phyloP scores from a whole-genome alignment of 352 stramenopile genomes.

The Aphanomyces astaci region DNA sequence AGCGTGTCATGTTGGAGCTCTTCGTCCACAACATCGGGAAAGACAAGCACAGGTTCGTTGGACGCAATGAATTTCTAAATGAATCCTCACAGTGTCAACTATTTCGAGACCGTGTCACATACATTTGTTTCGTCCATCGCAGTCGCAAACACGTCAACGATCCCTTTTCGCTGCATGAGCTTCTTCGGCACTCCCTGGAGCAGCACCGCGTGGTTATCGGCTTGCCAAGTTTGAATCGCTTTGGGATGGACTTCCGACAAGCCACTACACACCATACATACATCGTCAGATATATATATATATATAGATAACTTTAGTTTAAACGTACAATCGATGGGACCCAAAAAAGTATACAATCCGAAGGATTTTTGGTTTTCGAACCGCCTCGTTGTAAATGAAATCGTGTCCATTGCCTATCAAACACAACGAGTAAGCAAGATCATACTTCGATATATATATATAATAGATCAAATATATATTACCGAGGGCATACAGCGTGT shows the following conservation, averaged over 20 bases:
- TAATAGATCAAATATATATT: not conserved
- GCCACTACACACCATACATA: too few species aligned
- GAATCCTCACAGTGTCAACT: not conserved
- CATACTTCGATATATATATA: too few species aligned
- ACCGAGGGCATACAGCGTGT: not conserved
- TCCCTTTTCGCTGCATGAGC: not conserved
- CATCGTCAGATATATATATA: too few species aligned
- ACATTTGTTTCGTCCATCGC: slow-evolving; percentile 1
- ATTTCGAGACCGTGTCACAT: not conserved
- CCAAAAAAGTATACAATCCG: slow-evolving; percentile 5
- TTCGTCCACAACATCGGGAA: not conserved
- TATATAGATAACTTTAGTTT: too few species aligned
- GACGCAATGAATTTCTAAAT: slow-evolving; percentile 5
- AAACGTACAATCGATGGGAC: slow-evolving; percentile 2
- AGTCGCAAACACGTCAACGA: not conserved
- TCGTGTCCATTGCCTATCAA: slow-evolving; percentile 7
- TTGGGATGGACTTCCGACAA: not conserved
- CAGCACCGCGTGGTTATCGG: not conserved
- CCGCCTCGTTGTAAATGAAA: not conserved
- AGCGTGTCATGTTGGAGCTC: not conserved
- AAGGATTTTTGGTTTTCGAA: not conserved
- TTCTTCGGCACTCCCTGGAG: not conserved
- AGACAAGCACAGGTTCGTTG: not conserved
- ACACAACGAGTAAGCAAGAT: too few species aligned
- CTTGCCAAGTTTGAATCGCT: not conserved